Evolutionary conservation across 2,329 filamentous ascomycete species (phyloP).

Genomic region (Scleromitrula shiraiana): DNA sequence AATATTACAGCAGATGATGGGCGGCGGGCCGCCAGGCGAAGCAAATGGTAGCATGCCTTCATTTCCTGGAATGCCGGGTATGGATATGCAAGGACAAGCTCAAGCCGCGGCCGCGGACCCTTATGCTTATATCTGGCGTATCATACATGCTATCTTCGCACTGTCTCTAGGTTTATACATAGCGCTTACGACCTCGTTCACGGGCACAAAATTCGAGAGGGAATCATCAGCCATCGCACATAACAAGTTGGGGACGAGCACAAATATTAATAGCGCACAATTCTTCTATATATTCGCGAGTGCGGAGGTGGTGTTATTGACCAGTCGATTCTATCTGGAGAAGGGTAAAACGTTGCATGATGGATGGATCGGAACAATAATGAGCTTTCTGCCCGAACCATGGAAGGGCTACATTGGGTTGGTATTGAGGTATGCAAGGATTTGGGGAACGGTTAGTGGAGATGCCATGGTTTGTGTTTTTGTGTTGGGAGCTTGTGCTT

Average conservation of each 20-base stretch:
- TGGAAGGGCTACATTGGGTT: slow-evolving; percentile 54
- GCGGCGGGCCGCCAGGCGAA: slow-evolving; percentile 32
- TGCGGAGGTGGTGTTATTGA: slow-evolving; percentile 64
- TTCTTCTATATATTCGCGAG: slow-evolving; percentile 81
- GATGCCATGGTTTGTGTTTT: slow-evolving; percentile 74
- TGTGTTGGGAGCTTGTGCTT: slow-evolving; percentile 46
- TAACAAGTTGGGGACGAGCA: too few relatives aligned
- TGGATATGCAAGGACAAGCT: slow-evolving; percentile 12
- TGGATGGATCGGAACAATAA: slow-evolving; percentile 56
- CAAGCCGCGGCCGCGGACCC: slow-evolving; percentile 32
- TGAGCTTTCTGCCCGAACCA: slow-evolving; percentile 58
- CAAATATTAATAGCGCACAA: slow-evolving; percentile 34
- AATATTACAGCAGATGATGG: slow-evolving; percentile 69
- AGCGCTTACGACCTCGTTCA: slow-evolving; percentile 58
- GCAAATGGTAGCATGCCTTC: slow-evolving; percentile 28
- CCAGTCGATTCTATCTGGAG: slow-evolving; percentile 62
- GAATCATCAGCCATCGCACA: background rate
- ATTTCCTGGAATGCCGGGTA: slow-evolving; percentile 23
- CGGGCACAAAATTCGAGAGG: slow-evolving; percentile 51
- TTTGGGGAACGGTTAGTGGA: slow-evolving; percentile 61
- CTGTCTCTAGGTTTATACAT: slow-evolving; percentile 64
- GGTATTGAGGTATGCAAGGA: slow-evolving; percentile 57
- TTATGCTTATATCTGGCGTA: slow-evolving; percentile 55
- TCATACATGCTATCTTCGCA: slow-evolving; percentile 66
- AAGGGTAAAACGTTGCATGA: slow-evolving; percentile 45